These are phyloP conservation scores for Leptographium radiaticola DNA, from an alignment of 2,329 filamentous ascomycete genomes.

Conservation along the genomic window DNA sequence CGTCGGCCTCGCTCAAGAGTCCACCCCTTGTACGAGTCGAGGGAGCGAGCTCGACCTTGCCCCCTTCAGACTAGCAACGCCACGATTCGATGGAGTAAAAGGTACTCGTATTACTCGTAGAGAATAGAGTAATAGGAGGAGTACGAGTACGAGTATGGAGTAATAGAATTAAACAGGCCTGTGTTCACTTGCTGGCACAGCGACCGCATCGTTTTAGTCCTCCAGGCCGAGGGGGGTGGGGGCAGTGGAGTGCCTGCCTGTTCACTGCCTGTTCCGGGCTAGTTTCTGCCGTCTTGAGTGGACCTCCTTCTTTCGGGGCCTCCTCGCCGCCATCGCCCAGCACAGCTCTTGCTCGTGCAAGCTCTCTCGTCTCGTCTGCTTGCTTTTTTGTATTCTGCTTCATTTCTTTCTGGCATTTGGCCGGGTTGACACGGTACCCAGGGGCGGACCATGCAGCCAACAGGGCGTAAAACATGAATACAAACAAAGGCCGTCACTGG, in stretches of 20 bases:
- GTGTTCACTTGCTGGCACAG: not conserved
- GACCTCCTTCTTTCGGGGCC: not conserved
- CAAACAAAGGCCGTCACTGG: not conserved
- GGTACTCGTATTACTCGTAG: too few relatives aligned
- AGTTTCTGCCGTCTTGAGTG: not conserved
- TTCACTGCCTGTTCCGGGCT: not conserved
- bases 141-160: not conserved
- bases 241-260: not conserved
- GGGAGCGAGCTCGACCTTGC: not conserved
- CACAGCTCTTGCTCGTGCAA: not conserved
- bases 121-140: too few relatives aligned
- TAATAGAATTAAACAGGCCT: not conserved
- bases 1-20: not conserved
- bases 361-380: not conserved
- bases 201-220: not conserved
- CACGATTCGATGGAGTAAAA: not conserved
- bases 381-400: not conserved
- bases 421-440: not conserved
- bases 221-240: not conserved
- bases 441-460: not conserved
- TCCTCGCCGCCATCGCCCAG: not conserved
- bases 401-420: not conserved
- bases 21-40: not conserved
- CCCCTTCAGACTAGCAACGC: not conserved
- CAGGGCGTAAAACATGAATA: not conserved